These are phyloP conservation scores for Annona cherimola DNA, from an alignment of 164 flowering plant genomes.

Conservation along the genomic window DNA sequence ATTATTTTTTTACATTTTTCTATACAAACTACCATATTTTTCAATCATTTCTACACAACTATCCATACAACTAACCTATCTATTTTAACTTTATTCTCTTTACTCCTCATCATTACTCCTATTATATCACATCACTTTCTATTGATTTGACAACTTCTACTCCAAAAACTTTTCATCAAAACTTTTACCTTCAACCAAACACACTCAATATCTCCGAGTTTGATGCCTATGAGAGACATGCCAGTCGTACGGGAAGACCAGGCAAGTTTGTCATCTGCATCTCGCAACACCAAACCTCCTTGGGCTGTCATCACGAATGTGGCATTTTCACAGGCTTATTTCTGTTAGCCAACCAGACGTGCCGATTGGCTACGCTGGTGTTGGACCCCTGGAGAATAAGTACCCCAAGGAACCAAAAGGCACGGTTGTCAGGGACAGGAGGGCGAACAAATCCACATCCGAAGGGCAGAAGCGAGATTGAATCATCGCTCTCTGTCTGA, in stretches of 20 bases:
- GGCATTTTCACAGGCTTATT: conserved; percentile 19
- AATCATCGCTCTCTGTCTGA: no score
- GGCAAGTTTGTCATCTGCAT: conserved; percentile 20
- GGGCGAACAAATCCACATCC: background rate
- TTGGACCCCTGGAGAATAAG: background rate
- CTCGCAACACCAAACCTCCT: conserved; percentile 24
- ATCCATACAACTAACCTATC: conserved; percentile 5
- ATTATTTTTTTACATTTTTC: no score
- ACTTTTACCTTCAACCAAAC: no score
- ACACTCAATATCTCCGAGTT: conserved; percentile 18
- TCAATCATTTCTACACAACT: no score
- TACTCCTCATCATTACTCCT: conserved; percentile 10
- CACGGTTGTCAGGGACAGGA: background rate
- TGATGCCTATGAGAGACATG: conserved; percentile 21
- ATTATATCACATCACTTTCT: conserved; percentile 20
- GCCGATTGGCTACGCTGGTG: background rate
- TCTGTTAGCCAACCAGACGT: conserved; percentile 23
- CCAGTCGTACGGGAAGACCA: conserved; percentile 32
- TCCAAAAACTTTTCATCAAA: background rate
- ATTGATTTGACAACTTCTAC: conserved; percentile 31
- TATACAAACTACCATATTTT: no score
- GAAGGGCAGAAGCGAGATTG: background rate
- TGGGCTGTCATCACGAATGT: conserved; percentile 16
- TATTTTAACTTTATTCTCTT: background rate
- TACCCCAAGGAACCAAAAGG: background rate